Percentiles rank a stretch among this genome's conserved stretches.
Evolutionary conservation across 1,284 basidiomycete genomes (phyloP).

Genomic region (Neotropicomus parvogracilis): DNA sequence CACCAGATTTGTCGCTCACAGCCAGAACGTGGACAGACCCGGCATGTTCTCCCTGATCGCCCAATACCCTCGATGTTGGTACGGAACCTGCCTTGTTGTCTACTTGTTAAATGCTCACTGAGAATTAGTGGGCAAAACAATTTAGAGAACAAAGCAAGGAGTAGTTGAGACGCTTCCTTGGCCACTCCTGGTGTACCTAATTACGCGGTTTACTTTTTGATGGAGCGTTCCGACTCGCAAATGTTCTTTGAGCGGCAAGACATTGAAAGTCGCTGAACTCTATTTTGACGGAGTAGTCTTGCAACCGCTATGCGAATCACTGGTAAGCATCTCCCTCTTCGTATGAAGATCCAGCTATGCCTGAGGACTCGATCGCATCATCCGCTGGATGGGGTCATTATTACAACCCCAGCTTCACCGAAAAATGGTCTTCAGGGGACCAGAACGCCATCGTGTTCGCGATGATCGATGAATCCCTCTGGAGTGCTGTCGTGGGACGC

Average conservation of each 20-base stretch:
- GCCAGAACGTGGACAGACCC: conserved; percentile 19
- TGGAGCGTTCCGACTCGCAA: background rate
- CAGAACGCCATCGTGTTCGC: no score
- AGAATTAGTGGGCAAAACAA: conserved; percentile 48
- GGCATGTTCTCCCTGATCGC: conserved; percentile 43
- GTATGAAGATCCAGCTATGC: no score
- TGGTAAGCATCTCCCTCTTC: no score
- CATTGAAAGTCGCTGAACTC: no score
- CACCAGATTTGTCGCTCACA: conserved; percentile 3
- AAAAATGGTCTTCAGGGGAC: no score
- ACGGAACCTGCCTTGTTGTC: conserved; percentile 20
- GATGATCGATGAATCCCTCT: no score
- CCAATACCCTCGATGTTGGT: conserved; percentile 67
- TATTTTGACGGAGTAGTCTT: no score
- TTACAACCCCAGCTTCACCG: no score
- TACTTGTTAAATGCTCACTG: conserved; percentile 2
- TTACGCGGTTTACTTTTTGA: background rate
- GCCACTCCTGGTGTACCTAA: background rate
- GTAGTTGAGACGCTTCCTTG: background rate
- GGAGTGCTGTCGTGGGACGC: no score
- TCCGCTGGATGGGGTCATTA: no score
- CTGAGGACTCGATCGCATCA: no score
- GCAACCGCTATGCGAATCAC: no score
- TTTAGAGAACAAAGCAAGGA: conserved; percentile 37
- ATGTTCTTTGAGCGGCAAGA: background rate